Conservation (phyloP, 371 early-diverging fungal species). For the Syncephalastrum sp. region DNA sequence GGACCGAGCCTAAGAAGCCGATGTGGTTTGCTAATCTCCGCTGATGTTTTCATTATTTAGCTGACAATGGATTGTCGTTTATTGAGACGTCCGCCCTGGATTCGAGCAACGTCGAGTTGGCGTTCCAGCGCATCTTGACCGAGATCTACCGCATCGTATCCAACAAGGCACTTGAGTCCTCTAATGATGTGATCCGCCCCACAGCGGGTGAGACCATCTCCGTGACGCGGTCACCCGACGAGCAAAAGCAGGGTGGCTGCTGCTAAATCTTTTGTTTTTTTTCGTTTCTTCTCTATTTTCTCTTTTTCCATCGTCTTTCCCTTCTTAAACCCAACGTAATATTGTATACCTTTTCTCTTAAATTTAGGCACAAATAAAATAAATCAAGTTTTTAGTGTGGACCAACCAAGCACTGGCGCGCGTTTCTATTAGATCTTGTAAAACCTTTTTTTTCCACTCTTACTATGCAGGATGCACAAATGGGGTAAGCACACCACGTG, state of each 20-base stretch:
- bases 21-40: background rate
- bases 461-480: conserved; percentile 1
- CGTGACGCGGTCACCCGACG: conserved; percentile 64
- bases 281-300: conserved; percentile 1
- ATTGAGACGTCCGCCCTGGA: conserved; percentile 96
- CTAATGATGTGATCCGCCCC: conserved; percentile 67
- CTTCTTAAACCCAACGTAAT: background rate
- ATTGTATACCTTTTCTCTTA: conserved; percentile 1
- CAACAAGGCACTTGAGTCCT: conserved; percentile 85
- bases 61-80: conserved; percentile 87
- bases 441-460: background rate
- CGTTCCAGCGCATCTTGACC: conserved; percentile 93
- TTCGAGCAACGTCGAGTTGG: conserved; percentile 89
- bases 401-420: background rate
- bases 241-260: conserved; percentile 70
- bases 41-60: conserved; percentile 32
- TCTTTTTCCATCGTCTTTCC: conserved; percentile 2
- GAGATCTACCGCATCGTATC: conserved; percentile 93
- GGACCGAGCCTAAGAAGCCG: background rate
- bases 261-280: conserved; percentile 52
- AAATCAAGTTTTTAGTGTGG: conserved; percentile 4
- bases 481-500: conserved; percentile 1
- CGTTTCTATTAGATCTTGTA: background rate
- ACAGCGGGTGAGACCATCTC: conserved; percentile 78
- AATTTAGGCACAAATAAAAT: background rate